phyloP scores from a whole-genome alignment of 176 grass and related monocot species.

The Tuctoria greenei region DNA sequence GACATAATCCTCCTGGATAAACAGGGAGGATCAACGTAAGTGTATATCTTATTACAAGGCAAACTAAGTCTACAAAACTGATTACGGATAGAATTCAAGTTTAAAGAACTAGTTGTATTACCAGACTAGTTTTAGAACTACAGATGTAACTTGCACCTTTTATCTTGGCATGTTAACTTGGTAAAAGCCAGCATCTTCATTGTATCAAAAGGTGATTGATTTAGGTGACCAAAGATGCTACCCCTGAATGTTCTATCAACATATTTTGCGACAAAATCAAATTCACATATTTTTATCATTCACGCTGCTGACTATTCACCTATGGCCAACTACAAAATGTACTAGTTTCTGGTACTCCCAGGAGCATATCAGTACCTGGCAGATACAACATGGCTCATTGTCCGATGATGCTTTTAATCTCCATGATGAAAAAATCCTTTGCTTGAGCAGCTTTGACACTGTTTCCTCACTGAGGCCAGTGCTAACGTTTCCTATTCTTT shows the following conservation, averaged over 20 bases:
- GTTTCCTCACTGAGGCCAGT: conserved; percentile 58
- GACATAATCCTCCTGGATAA: conserved; percentile 49
- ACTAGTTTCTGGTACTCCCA: not conserved
- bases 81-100: not conserved
- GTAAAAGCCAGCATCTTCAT: not conserved
- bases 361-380: conserved; percentile 59
- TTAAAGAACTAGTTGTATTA: not conserved
- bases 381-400: conserved; percentile 73
- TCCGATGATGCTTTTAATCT: conserved; percentile 43
- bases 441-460: conserved; percentile 52
- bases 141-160: not conserved
- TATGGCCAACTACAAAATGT: not conserved
- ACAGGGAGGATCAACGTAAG: not conserved
- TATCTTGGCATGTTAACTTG: not conserved
- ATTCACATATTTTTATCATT: conserved; percentile 17
- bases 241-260: not conserved
- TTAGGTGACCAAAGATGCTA: not conserved
- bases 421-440: conserved; percentile 56
- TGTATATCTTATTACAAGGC: no score
- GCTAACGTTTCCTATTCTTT: conserved; percentile 76
- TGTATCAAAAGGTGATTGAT: not conserved
- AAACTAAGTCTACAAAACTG: no score
- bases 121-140: not conserved
- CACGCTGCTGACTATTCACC: not conserved
- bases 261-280: not conserved